Evolutionary conservation across 495 filamentous ascomycete species (phyloP), one percentile per base, ranked within the genome.

Genomic region (Sordaria brevicollis): DNA sequence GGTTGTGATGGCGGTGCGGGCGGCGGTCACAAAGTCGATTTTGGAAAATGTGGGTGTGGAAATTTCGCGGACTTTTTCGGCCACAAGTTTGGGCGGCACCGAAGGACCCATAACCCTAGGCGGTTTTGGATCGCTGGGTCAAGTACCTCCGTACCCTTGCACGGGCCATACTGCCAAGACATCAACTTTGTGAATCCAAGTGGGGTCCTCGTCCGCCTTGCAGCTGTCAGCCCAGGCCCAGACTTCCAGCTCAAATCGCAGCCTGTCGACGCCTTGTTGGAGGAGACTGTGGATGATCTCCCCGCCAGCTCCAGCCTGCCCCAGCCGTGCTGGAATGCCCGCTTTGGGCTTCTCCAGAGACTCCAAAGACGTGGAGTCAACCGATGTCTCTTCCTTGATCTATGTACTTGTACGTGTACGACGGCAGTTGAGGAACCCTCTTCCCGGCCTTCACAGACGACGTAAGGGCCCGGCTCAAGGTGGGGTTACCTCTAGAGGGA

Each of bases 21-120:
- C 67, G 41, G 41, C 39, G 25, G 62, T 67, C 57, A 25, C 33
- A 35, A 35, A 68, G 35, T 70, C 36, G 67, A 74, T 76, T 77
- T 78, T 74, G 75, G 70, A 73, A 77, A 78, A 74, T 78, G 76
- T 78, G 76, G 76, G 76, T 62, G 49, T 62, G 49, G 49, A 62
- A 62, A 62, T 62, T 62, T 62, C 49, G 49, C 70, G 76, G 76
- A 76, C 74, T 66, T 69, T 73, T 71, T 74, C 75, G 76, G 75
- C 39, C 38, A 21, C 33, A 74, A 54, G 75, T 78, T 74, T 68
- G 31, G 41, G 73, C 76, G 76, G 17, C 21, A 41, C 74, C 69
- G 72, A 67, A 29, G 9, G 49, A 62, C 25, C 49, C 49, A 62
- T 62, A 62, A 29, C 49, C 49, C 49, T 62, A 62, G 49, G 49